Evolutionary conservation across 129 eudicot genomes (phyloP).

Genomic region (Deinandra increscens): DNA sequence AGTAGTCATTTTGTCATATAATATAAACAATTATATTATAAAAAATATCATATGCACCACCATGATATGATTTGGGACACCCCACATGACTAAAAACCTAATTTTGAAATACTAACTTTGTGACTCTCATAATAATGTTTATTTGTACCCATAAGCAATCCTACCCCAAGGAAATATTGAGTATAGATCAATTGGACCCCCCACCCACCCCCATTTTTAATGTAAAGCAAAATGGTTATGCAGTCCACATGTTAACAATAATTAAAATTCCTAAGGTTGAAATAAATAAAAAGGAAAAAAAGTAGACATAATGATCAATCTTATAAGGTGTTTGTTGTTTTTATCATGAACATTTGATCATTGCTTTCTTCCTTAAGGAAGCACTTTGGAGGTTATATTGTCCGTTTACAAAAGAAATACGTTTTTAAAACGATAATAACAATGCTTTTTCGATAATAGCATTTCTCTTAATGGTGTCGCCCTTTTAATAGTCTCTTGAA

Average conservation of each 20-base stretch:
- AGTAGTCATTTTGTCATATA: conserved; percentile 3
- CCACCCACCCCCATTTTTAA: conserved; percentile 21
- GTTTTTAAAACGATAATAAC: background rate
- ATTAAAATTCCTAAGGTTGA: background rate
- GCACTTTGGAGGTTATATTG: background rate
- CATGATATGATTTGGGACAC: conserved; percentile 44
- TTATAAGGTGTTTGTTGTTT: conserved; percentile 22
- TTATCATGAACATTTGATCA: conserved; percentile 21
- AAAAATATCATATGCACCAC: conserved; percentile 29
- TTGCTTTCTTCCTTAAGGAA: background rate
- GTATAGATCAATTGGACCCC: conserved; percentile 28
- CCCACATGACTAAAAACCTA: conserved; percentile 46
- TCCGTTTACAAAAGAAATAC: background rate
- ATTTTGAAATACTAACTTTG: conserved; percentile 21
- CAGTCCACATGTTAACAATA: conserved; percentile 22
- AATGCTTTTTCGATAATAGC: background rate
- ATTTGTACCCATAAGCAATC: conserved; percentile 35
- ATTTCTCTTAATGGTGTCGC: background rate
- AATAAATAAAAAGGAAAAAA: background rate
- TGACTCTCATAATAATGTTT: conserved; percentile 34
- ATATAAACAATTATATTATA: conserved; percentile 1
- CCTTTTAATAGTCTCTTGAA: background rate
- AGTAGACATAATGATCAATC: conserved; percentile 30
- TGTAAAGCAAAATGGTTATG: conserved; percentile 30
- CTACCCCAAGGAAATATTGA: conserved; percentile 22